Percentiles rank a stretch among this genome's conserved stretches.
phyloP scores from a whole-genome alignment of 805 yeast genomes.

The Zygotorulaspora sp. region DNA sequence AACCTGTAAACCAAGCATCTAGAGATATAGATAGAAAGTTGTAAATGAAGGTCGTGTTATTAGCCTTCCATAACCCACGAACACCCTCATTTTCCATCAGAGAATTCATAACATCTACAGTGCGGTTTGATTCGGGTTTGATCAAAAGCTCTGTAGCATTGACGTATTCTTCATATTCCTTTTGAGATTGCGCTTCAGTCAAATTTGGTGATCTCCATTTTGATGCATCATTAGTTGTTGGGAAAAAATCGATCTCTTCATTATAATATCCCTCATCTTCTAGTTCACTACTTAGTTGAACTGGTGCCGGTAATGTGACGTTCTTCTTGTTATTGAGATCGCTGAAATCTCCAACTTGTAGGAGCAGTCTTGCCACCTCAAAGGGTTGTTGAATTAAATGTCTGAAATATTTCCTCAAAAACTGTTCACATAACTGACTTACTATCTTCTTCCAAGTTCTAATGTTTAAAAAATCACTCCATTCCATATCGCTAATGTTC shows the following conservation, averaged over 20 bases:
- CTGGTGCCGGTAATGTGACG: slow-evolving; percentile 9
- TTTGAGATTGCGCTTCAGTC: slow-evolving; percentile 41
- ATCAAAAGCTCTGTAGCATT: slow-evolving; percentile 29
- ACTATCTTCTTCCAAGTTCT: slow-evolving; percentile 54
- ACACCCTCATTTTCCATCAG: slow-evolving; percentile 67
- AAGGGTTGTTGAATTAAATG: slow-evolving; percentile 79
- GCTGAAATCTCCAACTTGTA: slow-evolving; percentile 72
- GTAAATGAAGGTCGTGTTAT: slow-evolving; percentile 74
- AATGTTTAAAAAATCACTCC: slow-evolving; percentile 60
- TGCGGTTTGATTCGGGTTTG: slow-evolving; percentile 56
- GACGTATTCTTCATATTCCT: slow-evolving; percentile 24
- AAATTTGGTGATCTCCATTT: slow-evolving; percentile 24
- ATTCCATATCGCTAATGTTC: slow-evolving; percentile 48
- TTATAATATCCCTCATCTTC: slow-evolving; percentile 11
- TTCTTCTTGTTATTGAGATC: slow-evolving; percentile 17
- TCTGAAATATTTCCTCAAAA: slow-evolving; percentile 63
- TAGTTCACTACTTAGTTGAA: slow-evolving; percentile 12
- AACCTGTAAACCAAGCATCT: slow-evolving; percentile 90
- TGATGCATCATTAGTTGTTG: slow-evolving; percentile 12
- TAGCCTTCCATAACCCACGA: slow-evolving; percentile 65
- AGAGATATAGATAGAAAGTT: slow-evolving; percentile 69
- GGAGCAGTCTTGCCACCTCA: slow-evolving; percentile 70
- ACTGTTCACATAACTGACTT: slow-evolving; percentile 53
- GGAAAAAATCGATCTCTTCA: slow-evolving; percentile 23
- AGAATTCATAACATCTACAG: slow-evolving; percentile 60